phyloP scores from a whole-genome alignment of 768 basidiomycete species.

The Boletus vermiculosoides region DNA sequence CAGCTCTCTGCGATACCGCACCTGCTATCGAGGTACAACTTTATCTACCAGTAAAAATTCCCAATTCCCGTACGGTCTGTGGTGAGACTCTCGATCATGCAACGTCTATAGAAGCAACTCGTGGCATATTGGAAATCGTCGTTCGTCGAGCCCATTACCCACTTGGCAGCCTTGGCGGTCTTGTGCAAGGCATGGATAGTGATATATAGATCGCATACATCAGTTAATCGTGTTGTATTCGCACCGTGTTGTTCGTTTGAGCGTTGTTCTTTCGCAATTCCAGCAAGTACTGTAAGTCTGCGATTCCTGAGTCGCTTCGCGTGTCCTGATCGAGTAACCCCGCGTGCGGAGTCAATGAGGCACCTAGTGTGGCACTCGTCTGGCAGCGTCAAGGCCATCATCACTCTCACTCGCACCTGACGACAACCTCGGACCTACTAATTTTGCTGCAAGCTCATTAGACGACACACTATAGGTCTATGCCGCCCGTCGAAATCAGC shows the following conservation, averaged over 20 bases:
- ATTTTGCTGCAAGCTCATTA: background rate
- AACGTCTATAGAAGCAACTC: background rate
- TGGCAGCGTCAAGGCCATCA: constrained; percentile 1
- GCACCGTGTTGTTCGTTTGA: background rate
- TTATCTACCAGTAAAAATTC: constrained; percentile 62
- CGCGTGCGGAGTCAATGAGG: constrained; percentile 24
- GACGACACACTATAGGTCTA: constrained; percentile 1
- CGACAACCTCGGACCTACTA: background rate
- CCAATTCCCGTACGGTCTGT: background rate
- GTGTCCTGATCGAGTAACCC: constrained; percentile 18
- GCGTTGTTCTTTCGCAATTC: background rate
- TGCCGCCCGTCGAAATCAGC: constrained; percentile 22
- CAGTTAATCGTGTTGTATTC: constrained; percentile 10
- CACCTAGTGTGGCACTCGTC: background rate
- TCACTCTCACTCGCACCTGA: background rate
- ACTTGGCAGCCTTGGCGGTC: background rate
- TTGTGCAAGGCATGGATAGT: background rate
- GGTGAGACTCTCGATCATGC: background rate
- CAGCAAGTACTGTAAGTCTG: too few species aligned
- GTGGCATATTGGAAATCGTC: background rate
- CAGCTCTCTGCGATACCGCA: constrained; percentile 95
- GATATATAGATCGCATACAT: constrained; percentile 2
- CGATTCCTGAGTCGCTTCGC: too few species aligned
- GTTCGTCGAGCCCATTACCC: background rate
- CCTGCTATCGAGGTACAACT: constrained; percentile 82